phyloP scores from a whole-genome alignment of 2,329 filamentous ascomycete genomes.

The Trichothecium roseum region DNA sequence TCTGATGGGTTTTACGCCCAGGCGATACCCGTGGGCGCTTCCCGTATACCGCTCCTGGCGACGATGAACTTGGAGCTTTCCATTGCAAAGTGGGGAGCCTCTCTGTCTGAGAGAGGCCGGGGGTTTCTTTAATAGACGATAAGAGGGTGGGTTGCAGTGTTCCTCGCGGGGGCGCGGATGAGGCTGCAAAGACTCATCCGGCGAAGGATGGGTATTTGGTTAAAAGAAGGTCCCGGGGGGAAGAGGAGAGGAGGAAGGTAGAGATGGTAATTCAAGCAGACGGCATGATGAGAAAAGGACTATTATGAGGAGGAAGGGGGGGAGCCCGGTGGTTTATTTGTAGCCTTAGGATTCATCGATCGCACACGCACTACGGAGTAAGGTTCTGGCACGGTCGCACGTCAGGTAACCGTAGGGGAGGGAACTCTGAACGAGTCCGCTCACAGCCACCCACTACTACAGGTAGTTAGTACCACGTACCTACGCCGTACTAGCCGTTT shows the following conservation, averaged over 20 bases:
- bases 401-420: too few species aligned
- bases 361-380: too few species aligned
- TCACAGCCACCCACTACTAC: too few species aligned
- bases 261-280: constrained; percentile 1
- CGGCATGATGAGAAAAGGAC: background rate
- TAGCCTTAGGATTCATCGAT: too few species aligned
- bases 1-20: constrained; percentile 8
- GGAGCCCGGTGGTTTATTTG: too few species aligned
- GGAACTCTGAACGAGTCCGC: too few species aligned
- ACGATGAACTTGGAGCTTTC: constrained; percentile 3
- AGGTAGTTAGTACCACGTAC: too few species aligned
- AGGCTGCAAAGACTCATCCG: constrained; percentile 5
- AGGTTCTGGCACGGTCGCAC: too few species aligned
- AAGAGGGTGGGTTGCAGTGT: constrained; percentile 1
- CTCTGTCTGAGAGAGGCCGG: constrained; percentile 7
- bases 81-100: constrained; percentile 13
- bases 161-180: constrained; percentile 4
- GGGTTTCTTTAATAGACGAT: constrained; percentile 1
- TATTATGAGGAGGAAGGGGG: too few species aligned
- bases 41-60: constrained; percentile 2
- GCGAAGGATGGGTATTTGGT: constrained; percentile 4
- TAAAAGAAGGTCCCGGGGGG: background rate
- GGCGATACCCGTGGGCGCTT: constrained; percentile 6
- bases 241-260: constrained; percentile 1
- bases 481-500: too few species aligned